Base-by-base conservation (phyloP, 805 yeast species). In the Wickerhamiella azymoides region DNA sequence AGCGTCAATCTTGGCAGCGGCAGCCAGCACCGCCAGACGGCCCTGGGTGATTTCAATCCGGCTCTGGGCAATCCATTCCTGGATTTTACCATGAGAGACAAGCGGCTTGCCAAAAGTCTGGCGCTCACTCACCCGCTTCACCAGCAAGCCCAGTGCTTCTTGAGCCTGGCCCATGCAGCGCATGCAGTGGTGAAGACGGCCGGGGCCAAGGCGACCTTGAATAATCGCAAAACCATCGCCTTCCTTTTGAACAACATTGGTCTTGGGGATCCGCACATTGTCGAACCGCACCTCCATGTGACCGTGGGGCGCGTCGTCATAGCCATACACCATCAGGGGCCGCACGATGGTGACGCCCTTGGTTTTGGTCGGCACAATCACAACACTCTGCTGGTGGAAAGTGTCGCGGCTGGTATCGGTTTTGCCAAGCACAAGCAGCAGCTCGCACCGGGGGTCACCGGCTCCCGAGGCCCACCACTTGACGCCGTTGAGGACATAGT, bases 391-490 rank as follows among this genome's bases (percentile, higher is more conserved):
- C 56, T 76, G 77, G 38, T 53, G 56, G 57, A 76, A 74, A 8
- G 65, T 63, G 43, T 59, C 53, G 33, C 56, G 47, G 25, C 35
- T 41, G 28, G 37, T 42, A 10, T 52, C 48, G 5, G 74, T 71
- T 58, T 70, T 70, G 54, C 74, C 73, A 76, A 72, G 72, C 21
- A 70, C 72, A 45, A 73, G 62, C 72, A 76, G 69, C 14, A 73
- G 69, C 35, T 61, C 53, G 58, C 77, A 71, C 46, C 80, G 68
- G 21, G 80, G 81, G 57, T 77, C 82, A 21, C 80, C 81, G 33
- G 80, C 81, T 25, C 82, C 82, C 0, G 80, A 74, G 2, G 80
- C 77, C 69, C 77, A 77, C 83, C 83, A 77, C 57, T 78, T 78
- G 45, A 74, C 68, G 5, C 83, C 83, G 50, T 73, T 73, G 40